Percentiles rank a stretch among this genome's conserved stretches.
phyloP scores from a whole-genome alignment of 106 monocot species.

The Dioscorea alata region DNA sequence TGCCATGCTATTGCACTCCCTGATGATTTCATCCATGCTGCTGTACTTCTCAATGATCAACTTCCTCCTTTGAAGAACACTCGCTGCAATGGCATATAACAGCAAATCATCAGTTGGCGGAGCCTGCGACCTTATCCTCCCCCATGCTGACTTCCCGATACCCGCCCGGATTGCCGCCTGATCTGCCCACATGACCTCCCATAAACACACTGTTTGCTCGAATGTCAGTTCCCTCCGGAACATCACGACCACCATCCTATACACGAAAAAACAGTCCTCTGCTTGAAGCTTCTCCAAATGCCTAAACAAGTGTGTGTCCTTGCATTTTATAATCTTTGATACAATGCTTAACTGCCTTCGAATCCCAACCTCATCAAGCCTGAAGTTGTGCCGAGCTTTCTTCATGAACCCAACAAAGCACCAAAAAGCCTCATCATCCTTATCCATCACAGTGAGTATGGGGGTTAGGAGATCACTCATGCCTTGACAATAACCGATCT shows the following conservation, averaged over 20 bases:
- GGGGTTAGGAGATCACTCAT: conserved; percentile 93
- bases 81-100: conserved; percentile 84
- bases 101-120: conserved; percentile 85
- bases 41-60: conserved; percentile 72
- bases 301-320: conserved; percentile 63
- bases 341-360: conserved; percentile 66
- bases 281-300: conserved; percentile 86
- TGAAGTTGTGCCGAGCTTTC: conserved; percentile 76
- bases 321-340: conserved; percentile 76
- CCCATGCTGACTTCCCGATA: conserved; percentile 48
- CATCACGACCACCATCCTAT: conserved; percentile 87
- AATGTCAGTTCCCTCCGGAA: conserved; percentile 80
- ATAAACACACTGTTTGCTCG: conserved; percentile 75
- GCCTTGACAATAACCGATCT: conserved; percentile 92
- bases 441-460: conserved; percentile 69
- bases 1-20: conserved; percentile 79
- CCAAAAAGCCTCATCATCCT: conserved; percentile 79
- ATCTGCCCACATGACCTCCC: conserved; percentile 98
- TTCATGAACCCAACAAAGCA: conserved; percentile 91
- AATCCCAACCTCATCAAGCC: conserved; percentile 78
- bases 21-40: conserved; percentile 84
- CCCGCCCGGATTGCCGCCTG: conserved; percentile 69
- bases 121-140: conserved; percentile 29
- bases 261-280: conserved; percentile 85
- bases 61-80: conserved; percentile 78